Conservation (phyloP, 441 rosid genomes). For the Erodium moschatum region DNA sequence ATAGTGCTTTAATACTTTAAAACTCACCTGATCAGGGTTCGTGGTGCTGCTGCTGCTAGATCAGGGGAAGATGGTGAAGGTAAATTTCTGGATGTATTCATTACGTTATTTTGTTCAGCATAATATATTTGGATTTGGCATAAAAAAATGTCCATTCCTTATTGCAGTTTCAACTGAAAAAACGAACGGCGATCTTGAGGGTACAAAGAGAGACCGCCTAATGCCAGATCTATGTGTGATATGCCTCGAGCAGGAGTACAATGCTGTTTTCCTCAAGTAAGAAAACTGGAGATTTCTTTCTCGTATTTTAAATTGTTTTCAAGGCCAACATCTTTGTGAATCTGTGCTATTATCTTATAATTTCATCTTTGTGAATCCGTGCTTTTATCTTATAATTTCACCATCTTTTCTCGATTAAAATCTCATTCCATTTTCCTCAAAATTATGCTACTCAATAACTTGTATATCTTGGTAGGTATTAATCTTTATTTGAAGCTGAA, state of each 20-base stretch:
- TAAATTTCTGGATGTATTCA: constrained; percentile 17
- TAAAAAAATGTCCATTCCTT: constrained; percentile 16
- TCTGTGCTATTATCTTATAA: neutral
- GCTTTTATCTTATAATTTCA: neutral
- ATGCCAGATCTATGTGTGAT: constrained; percentile 88
- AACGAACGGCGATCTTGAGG: constrained; percentile 41
- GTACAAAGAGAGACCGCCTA: constrained; percentile 44
- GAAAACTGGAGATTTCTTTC: constrained; percentile 16
- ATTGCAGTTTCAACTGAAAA: constrained; percentile 36
- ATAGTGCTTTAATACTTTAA: constrained; percentile 12
- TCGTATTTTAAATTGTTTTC: neutral
- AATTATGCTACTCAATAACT: neutral
- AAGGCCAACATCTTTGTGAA: neutral
- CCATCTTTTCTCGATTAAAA: neutral
- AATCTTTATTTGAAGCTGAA: neutral
- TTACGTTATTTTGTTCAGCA: constrained; percentile 7
- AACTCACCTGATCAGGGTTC: constrained; percentile 47
- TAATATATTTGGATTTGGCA: constrained; percentile 9
- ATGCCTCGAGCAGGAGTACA: constrained; percentile 87
- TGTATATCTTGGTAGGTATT: neutral
- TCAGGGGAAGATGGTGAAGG: constrained; percentile 56
- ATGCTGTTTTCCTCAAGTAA: constrained; percentile 86
- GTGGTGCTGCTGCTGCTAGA: constrained; percentile 75
- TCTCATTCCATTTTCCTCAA: too few relatives aligned
- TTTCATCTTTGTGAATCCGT: neutral